A percentile compares a stretch with the other conserved stretches of the same genome.
Conservation (phyloP, 1,284 basidiomycete species). For the Pseudozyma pruni region DNA sequence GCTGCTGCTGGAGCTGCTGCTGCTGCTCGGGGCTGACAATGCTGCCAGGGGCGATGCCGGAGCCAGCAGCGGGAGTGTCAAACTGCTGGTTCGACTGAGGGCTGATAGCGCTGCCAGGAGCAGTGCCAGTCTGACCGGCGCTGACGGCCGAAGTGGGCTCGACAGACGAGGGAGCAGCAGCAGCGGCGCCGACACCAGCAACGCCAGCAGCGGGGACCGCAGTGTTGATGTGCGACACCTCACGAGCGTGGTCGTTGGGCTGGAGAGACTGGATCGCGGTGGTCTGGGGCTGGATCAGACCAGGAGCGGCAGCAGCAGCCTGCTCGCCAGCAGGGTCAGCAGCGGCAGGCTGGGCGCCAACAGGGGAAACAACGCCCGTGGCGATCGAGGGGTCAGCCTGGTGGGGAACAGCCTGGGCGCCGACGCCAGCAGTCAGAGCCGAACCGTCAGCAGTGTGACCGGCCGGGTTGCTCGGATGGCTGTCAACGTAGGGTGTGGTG, state of each 20-base stretch:
- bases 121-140: slow-evolving; percentile 6
- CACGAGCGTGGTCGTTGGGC: slow-evolving; percentile 23
- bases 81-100: not conserved
- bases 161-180: slow-evolving; percentile 3
- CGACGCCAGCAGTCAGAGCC: slow-evolving; percentile 32
- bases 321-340: not conserved
- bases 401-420: slow-evolving; percentile 32
- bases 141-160: slow-evolving; percentile 19
- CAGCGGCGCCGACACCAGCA: slow-evolving; percentile 11
- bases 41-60: slow-evolving; percentile 17
- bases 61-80: not conserved
- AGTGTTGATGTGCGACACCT: slow-evolving; percentile 32
- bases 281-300: slow-evolving; percentile 31
- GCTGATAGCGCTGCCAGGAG: slow-evolving; percentile 18
- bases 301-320: slow-evolving; percentile 16
- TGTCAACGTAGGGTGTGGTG: slow-evolving; percentile 14
- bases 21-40: slow-evolving; percentile 2
- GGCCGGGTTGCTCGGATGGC: slow-evolving; percentile 12
- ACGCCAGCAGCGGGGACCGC: slow-evolving; percentile 29
- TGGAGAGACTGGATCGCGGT: slow-evolving; percentile 29
- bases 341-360: not conserved
- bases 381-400: slow-evolving; percentile 29
- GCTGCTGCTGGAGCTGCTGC: slow-evolving; percentile 7
- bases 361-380: slow-evolving; percentile 12
- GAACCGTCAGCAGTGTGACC: slow-evolving; percentile 31